Percentiles rank a stretch among this genome's conserved stretches.
Conservation (phyloP, 139 green algal genomes). For the Pseudopediastrum boryanum region DNA sequence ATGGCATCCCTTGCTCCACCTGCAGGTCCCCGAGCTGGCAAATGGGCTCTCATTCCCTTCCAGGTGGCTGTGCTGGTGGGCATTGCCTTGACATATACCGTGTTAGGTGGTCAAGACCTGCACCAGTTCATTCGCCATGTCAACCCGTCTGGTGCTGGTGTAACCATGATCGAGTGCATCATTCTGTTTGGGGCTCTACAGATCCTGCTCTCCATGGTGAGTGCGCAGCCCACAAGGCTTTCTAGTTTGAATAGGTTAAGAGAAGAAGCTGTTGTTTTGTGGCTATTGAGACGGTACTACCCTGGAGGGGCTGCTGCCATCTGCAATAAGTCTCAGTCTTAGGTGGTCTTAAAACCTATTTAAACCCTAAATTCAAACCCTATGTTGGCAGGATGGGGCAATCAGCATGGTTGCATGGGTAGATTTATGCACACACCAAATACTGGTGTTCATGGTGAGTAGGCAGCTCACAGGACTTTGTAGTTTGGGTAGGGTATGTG, state of each 20-base stretch:
- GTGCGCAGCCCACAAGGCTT: slow-evolving; percentile 22
- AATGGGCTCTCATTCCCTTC: slow-evolving; percentile 26
- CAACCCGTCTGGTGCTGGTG: neutral
- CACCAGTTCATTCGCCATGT: neutral
- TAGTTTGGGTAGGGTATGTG: no score
- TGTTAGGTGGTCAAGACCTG: neutral
- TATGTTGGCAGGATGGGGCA: no score
- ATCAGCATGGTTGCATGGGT: no score
- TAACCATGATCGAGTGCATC: slow-evolving; percentile 33
- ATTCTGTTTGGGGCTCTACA: slow-evolving; percentile 52
- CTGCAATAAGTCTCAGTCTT: no score
- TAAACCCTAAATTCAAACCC: no score
- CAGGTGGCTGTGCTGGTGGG: slow-evolving; percentile 26
- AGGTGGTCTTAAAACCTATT: no score
- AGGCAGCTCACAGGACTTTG: no score
- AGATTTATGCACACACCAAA: no score
- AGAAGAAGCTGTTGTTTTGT: neutral
- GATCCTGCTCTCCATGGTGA: slow-evolving; percentile 57
- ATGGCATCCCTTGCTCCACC: no score
- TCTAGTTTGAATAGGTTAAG: slow-evolving; percentile 2
- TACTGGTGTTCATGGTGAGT: no score
- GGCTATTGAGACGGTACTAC: no score
- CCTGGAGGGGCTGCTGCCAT: no score
- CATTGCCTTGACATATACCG: slow-evolving; percentile 38
- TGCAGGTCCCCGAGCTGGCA: slow-evolving; percentile 13